Base-by-base conservation (phyloP, 2,329 filamentous ascomycete genomes). In the Penicillium janthinellum region DNA sequence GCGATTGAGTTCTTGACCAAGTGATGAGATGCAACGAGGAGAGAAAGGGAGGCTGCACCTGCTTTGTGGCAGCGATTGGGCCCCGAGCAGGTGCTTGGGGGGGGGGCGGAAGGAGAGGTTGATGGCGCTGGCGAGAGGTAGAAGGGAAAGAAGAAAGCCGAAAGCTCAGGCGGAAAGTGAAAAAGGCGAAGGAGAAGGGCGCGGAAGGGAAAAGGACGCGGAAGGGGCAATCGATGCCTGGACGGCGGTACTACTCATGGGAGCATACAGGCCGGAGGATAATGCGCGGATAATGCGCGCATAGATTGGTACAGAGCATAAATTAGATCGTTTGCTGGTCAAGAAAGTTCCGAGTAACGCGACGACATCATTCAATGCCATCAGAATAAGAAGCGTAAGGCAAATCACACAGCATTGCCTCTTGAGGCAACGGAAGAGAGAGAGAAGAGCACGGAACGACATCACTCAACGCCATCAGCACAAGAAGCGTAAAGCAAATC, bases 21-120 rank as follows among this genome's bases (percentile, higher is more conserved):
- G 49, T 52, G 61, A 54, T 75, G 49, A 70, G 75, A 57, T 72
- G 54, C 74, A 75, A 48, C 68, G 75, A 37, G 70, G 75, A 61
- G 81, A 77, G 52, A 63, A 65, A 63, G 62, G 59, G 65, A 60
- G 41, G 56, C 8, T 8, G 15, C 28, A 8, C 7, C 28, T n/a
- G 22, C n/a, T 34, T 20, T 35, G 45, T 49, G 28, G 12, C n/a
- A 31, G 25, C 17, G 20, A 1, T 28, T 31, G 20, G 42, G 3
- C 12, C 8, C 4, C 10, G 14, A 2, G 14, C 28, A 47, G 25
- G 22, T 10, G 25, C 22, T 31, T 31, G 42, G 20, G 20, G 2
- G n/a, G 22, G 5, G 42, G 42, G n/a, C n/a, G n/a, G 42, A 25
- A 45, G 12, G 42, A 28, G 22, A 22, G 12, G n/a, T 11, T 11